These are phyloP conservation scores for Debaryomycetaceae sp. DNA, from an alignment of 1,139 yeast genomes.

Conservation along the genomic window DNA sequence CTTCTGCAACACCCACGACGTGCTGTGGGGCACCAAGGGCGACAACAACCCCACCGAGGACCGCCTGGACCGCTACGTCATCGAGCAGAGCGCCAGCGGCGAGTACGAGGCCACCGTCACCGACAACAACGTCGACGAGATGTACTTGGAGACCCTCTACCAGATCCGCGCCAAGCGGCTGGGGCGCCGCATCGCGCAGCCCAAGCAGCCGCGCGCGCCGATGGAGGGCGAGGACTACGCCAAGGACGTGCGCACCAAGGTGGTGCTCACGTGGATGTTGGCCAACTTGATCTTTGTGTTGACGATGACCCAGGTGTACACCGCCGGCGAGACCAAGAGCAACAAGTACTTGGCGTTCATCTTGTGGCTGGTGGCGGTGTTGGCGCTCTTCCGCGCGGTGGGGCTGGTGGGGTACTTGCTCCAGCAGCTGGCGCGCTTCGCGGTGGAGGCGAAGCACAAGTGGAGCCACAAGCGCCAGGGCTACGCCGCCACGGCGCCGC, in stretches of 20 bases:
- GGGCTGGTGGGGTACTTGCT: constrained; percentile 71
- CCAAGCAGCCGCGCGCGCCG: constrained; percentile 33
- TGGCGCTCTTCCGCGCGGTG: constrained; percentile 72
- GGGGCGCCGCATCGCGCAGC: constrained; percentile 47
- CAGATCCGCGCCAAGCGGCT: constrained; percentile 73
- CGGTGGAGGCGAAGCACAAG: constrained; percentile 40
- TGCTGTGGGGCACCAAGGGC: constrained; percentile 97
- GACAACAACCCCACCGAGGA: constrained; percentile 69
- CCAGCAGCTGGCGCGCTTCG: constrained; percentile 34
- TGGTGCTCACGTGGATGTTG: constrained; percentile 88
- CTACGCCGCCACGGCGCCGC: constrained; percentile 32
- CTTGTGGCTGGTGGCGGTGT: constrained; percentile 84
- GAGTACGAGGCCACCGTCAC: constrained; percentile 89
- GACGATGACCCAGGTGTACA: constrained; percentile 81
- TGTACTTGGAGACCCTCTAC: constrained; percentile 72
- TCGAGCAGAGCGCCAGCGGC: constrained; percentile 45
- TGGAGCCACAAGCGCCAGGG: constrained; percentile 41
- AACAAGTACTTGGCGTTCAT: constrained; percentile 80
- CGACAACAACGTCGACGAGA: constrained; percentile 85
- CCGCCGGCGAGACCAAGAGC: constrained; percentile 49
- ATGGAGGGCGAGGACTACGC: constrained; percentile 83
- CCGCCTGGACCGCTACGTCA: constrained; percentile 38
- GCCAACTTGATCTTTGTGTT: constrained; percentile 73
- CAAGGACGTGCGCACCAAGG: constrained; percentile 88
- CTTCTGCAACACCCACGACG: constrained; percentile 93